Evolutionary conservation across 2,329 filamentous ascomycete species (phyloP).

Genomic region (Cladorrhinum sp.): DNA sequence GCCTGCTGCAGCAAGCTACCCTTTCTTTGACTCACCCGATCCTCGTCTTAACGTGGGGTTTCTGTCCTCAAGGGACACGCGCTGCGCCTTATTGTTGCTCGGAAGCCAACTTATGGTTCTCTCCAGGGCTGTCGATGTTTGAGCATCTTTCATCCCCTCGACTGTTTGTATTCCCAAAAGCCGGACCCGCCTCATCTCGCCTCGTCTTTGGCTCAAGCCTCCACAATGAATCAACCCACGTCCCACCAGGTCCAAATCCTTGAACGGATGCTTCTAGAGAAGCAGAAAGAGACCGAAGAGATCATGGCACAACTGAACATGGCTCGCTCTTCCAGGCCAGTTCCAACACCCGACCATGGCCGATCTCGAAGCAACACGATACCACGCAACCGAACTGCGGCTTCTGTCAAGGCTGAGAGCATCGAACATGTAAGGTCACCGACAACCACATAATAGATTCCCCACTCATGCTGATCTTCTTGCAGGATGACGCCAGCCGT

Average conservation of each 20-base stretch:
- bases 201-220: neutral
- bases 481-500: conserved; percentile 24
- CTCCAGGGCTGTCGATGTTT: neutral
- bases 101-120: conserved; percentile 1
- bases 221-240: conserved; percentile 18
- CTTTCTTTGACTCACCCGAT: conserved; percentile 20
- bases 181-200: neutral
- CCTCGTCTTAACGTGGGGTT: conserved; percentile 6
- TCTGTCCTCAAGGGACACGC: conserved; percentile 9
- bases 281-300: conserved; percentile 17
- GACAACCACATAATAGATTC: neutral
- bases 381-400: conserved; percentile 25
- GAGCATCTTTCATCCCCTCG: neutral
- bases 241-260: conserved; percentile 16
- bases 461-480: conserved; percentile 13
- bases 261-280: conserved; percentile 16
- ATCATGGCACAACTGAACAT: conserved; percentile 18
- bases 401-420: neutral
- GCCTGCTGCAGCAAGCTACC: conserved; percentile 14
- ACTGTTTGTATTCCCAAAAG: neutral
- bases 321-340: conserved; percentile 14
- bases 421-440: conserved; percentile 20
- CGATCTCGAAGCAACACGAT: conserved; percentile 32
- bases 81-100: neutral
- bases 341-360: conserved; percentile 26